These are phyloP conservation scores for Crithidia bombi DNA, from an alignment of 208 protist genomes.

Conservation along the genomic window DNA sequence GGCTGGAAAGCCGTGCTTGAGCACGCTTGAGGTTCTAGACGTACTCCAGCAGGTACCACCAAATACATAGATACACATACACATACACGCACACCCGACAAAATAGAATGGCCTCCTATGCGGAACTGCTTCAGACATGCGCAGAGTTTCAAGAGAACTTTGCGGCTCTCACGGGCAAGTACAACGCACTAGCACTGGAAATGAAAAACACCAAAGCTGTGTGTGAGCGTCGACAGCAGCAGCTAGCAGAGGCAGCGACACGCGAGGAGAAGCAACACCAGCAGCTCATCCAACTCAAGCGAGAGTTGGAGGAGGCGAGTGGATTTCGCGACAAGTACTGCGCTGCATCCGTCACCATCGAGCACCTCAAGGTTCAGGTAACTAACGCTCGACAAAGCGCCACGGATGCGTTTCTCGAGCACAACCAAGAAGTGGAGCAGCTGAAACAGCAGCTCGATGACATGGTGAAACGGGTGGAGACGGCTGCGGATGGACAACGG, in stretches of 20 bases:
- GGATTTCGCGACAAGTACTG: constrained; percentile 56
- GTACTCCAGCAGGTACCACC: too few species aligned
- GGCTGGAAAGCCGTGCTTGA: too few species aligned
- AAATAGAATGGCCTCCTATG: constrained; percentile 62
- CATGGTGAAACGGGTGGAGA: constrained; percentile 63
- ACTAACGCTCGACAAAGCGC: constrained; percentile 50
- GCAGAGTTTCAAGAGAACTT: constrained; percentile 88
- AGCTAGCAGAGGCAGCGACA: constrained; percentile 39
- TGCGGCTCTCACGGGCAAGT: constrained; percentile 68
- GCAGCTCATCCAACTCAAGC: constrained; percentile 39
- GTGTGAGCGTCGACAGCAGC: constrained; percentile 30
- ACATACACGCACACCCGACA: neutral
- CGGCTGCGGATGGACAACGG: constrained; percentile 44
- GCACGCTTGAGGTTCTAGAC: too few species aligned
- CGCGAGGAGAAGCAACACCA: constrained; percentile 52
- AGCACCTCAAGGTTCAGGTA: constrained; percentile 67
- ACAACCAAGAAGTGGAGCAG: constrained; percentile 73
- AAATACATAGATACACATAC: constrained; percentile 1
- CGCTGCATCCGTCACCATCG: constrained; percentile 43
- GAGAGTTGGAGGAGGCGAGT: constrained; percentile 47
- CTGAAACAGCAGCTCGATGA: constrained; percentile 73
- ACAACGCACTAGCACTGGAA: constrained; percentile 56
- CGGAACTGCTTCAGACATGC: constrained; percentile 77
- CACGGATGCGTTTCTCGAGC: constrained; percentile 55
- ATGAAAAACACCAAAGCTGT: constrained; percentile 46